Evolutionary conservation across 768 basidiomycete species (phyloP).

Genomic region (Boletus sp.): DNA sequence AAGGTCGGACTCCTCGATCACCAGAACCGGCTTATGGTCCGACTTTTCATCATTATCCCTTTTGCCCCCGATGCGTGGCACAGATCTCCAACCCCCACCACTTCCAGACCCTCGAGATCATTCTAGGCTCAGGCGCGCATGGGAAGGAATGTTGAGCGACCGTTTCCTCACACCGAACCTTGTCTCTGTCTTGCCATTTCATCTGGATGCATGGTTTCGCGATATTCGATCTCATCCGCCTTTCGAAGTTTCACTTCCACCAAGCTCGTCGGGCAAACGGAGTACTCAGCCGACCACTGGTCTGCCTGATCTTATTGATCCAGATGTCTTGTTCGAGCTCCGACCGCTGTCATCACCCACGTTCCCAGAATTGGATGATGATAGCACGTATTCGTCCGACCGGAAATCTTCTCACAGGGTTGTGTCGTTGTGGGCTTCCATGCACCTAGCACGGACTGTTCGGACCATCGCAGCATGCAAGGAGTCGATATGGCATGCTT

Average conservation of each 20-base stretch:
- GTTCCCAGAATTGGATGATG: slow-evolving; percentile 29
- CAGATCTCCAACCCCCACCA: slow-evolving; percentile 8
- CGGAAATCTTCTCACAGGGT: slow-evolving; percentile 25
- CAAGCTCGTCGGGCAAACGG: slow-evolving; percentile 38
- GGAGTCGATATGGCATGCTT: slow-evolving; percentile 66
- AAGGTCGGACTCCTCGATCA: slow-evolving; percentile 24
- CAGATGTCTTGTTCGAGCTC: slow-evolving; percentile 32
- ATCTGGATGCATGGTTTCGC: slow-evolving; percentile 55
- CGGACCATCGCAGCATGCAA: slow-evolving; percentile 60
- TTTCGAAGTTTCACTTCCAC: slow-evolving; percentile 53
- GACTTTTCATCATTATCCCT: slow-evolving; percentile 21
- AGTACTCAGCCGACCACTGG: slow-evolving; percentile 13
- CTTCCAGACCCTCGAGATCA: slow-evolving; percentile 57
- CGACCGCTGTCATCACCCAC: slow-evolving; percentile 21
- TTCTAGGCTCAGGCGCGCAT: slow-evolving; percentile 54
- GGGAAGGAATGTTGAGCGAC: slow-evolving; percentile 62
- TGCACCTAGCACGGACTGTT: slow-evolving; percentile 64
- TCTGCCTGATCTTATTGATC: slow-evolving; percentile 24
- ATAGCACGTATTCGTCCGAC: slow-evolving; percentile 7
- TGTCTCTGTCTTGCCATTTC: slow-evolving; percentile 62
- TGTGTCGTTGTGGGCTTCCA: slow-evolving; percentile 47
- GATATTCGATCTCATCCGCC: slow-evolving; percentile 49
- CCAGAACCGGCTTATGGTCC: slow-evolving; percentile 4
- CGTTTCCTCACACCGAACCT: slow-evolving; percentile 54
- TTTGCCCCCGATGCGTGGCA: slow-evolving; percentile 16